Percentiles rank a stretch among this genome's conserved stretches.
These are phyloP conservation scores for Actinomortierella wolfii DNA, from an alignment of 371 early-diverging fungal genomes.

Conservation along the genomic window DNA sequence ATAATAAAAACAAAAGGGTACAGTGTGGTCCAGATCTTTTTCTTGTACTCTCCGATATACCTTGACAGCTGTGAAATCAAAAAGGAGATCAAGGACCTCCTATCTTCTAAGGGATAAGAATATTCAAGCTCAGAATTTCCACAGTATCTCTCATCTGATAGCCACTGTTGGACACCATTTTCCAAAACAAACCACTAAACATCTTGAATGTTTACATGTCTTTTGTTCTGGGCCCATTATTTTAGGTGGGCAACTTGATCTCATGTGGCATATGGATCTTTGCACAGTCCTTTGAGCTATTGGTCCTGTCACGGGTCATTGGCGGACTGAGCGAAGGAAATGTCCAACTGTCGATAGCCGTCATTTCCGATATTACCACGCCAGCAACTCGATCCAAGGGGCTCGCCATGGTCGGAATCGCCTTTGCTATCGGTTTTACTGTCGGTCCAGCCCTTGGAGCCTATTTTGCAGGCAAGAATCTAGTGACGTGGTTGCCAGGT, in stretches of 20 bases:
- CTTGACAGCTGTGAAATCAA: no score
- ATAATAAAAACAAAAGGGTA: no score
- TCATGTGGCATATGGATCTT: conserved; percentile 91
- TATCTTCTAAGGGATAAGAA: no score
- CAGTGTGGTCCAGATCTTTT: no score
- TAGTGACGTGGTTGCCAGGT: conserved; percentile 57
- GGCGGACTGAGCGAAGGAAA: conserved; percentile 97
- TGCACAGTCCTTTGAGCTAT: conserved; percentile 78
- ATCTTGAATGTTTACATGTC: not conserved
- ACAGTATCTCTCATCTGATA: no score
- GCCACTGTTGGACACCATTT: no score
- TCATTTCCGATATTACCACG: conserved; percentile 93
- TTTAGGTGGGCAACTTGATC: conserved; percentile 82
- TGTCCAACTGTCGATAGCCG: conserved; percentile 93
- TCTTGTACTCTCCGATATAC: no score
- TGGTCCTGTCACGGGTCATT: conserved; percentile 86
- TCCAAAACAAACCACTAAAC: no score
- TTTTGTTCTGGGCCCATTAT: not conserved
- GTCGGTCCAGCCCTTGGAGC: conserved; percentile 94
- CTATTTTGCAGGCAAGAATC: conserved; percentile 81
- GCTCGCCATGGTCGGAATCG: conserved; percentile 94
- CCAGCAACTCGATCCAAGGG: conserved; percentile 76
- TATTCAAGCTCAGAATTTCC: no score
- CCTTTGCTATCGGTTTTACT: conserved; percentile 95
- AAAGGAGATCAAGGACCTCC: no score